Evolutionary conservation across 2,329 filamentous ascomycete genomes (phyloP).

Genomic region (Epichloe brachyelytri): DNA sequence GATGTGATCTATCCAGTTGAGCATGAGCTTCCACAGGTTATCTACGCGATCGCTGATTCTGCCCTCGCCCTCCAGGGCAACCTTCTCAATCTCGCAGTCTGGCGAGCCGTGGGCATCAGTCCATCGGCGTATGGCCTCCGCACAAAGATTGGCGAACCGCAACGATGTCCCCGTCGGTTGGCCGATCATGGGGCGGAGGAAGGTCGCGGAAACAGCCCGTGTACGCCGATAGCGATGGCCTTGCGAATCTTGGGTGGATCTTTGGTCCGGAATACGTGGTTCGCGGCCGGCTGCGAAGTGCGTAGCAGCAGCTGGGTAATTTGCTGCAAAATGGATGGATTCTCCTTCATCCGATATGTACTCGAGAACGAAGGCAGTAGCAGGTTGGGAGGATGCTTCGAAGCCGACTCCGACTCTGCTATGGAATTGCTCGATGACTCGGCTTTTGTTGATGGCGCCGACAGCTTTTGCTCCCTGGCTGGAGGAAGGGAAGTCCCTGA

Average conservation of each 20-base stretch:
- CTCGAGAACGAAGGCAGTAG: conserved; percentile 56
- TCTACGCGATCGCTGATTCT: conserved; percentile 82
- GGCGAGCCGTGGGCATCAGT: conserved; percentile 58
- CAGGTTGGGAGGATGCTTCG: conserved; percentile 43
- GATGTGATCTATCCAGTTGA: conserved; percentile 91
- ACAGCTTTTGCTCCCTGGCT: conserved; percentile 1
- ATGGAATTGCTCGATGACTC: conserved; percentile 16
- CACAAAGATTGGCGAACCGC: conserved; percentile 78
- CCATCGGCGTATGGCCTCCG: conserved; percentile 74
- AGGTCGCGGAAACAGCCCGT: conserved; percentile 80
- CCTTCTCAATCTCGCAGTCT: conserved; percentile 78
- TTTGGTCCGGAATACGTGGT: conserved; percentile 60
- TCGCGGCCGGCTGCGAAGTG: conserved; percentile 41
- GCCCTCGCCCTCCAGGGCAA: conserved; percentile 88
- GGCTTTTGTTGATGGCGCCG: conserved; percentile 7
- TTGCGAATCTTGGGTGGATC: conserved; percentile 64
- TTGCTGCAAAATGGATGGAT: conserved; percentile 58
- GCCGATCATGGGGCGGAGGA: conserved; percentile 81
- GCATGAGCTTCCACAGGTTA: conserved; percentile 82
- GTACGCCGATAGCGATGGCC: conserved; percentile 84
- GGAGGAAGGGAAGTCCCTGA: conserved; percentile 4
- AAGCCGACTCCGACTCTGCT: conserved; percentile 29
- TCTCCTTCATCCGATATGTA: conserved; percentile 55
- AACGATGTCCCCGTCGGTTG: conserved; percentile 93
- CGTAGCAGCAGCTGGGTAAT: conserved; percentile 45